phyloP scores from a whole-genome alignment of 2,329 filamentous ascomycete genomes.

The Tolypocladium cylindrosporum region DNA sequence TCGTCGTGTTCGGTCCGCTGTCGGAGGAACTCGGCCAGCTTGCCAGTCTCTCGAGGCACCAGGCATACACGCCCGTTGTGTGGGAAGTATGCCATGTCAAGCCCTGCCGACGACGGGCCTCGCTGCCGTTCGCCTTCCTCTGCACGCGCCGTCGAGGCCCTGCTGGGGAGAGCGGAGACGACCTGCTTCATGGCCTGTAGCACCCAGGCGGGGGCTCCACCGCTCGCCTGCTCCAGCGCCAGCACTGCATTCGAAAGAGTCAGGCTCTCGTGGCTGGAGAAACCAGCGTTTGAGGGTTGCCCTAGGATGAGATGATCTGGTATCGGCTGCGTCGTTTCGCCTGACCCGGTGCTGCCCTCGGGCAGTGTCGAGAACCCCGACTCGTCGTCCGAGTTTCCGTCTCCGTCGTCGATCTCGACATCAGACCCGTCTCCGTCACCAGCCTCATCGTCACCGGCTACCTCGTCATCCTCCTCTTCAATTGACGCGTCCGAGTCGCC shows the following conservation, averaged over 20 bases:
- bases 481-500: neutral
- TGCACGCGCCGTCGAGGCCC: no score
- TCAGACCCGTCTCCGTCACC: slow-evolving; percentile 10
- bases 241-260: neutral
- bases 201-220: neutral
- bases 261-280: neutral
- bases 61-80: slow-evolving; percentile 15
- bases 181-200: neutral
- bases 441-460: slow-evolving; percentile 7
- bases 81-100: slow-evolving; percentile 26
- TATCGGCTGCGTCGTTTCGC: neutral
- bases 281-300: neutral
- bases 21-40: slow-evolving; percentile 12
- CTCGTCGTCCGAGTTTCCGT: neutral
- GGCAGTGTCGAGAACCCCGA: neutral
- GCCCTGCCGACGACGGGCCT: neutral
- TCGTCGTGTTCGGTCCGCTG: slow-evolving; percentile 8
- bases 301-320: neutral
- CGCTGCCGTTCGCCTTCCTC: slow-evolving; percentile 1
- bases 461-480: slow-evolving; percentile 9
- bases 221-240: neutral
- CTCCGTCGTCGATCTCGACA: neutral
- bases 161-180: neutral
- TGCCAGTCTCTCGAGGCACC: slow-evolving; percentile 6
- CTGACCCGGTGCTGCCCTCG: neutral